Conservation (phyloP, 1,284 basidiomycete genomes). For the Termitomyces sp. region DNA sequence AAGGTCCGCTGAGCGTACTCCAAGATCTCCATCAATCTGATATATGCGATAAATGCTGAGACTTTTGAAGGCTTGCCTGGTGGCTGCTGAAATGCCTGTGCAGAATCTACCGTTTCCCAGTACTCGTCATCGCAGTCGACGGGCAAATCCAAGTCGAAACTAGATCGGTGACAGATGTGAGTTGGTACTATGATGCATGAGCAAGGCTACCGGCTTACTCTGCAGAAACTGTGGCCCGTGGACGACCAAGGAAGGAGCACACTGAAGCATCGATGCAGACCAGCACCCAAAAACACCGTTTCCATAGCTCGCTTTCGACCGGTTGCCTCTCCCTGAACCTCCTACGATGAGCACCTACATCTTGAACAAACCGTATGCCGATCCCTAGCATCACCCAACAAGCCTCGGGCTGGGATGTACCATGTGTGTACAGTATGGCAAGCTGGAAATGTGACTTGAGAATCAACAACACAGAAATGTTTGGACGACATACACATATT, state of each 20-base stretch:
- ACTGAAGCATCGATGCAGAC: conserved; percentile 13
- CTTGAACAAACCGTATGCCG: conserved; percentile 25
- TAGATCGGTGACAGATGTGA: neutral
- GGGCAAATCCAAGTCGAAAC: conserved; percentile 14
- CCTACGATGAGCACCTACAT: conserved; percentile 39
- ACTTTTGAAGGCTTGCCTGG: conserved; percentile 26
- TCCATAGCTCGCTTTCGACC: conserved; percentile 50
- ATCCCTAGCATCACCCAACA: conserved; percentile 26
- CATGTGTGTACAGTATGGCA: conserved; percentile 18
- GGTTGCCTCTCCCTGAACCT: conserved; percentile 28
- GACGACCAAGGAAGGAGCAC: conserved; percentile 17
- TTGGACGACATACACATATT: conserved; percentile 29
- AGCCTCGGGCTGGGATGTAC: conserved; percentile 22
- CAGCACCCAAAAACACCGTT: conserved; percentile 57
- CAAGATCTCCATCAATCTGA: conserved; percentile 44
- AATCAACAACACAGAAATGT: conserved; percentile 8
- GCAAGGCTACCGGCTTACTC: conserved; percentile 13
- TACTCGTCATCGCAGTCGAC: conserved; percentile 18
- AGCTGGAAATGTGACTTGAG: conserved; percentile 18
- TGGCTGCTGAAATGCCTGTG: conserved; percentile 24
- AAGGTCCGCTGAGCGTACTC: conserved; percentile 44
- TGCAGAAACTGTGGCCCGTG: conserved; percentile 15
- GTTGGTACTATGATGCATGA: neutral
- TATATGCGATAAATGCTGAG: conserved; percentile 36
- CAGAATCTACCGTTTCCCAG: conserved; percentile 22